Base-by-base conservation (phyloP, 164 flowering plant genomes). In the Sedum album region DNA sequence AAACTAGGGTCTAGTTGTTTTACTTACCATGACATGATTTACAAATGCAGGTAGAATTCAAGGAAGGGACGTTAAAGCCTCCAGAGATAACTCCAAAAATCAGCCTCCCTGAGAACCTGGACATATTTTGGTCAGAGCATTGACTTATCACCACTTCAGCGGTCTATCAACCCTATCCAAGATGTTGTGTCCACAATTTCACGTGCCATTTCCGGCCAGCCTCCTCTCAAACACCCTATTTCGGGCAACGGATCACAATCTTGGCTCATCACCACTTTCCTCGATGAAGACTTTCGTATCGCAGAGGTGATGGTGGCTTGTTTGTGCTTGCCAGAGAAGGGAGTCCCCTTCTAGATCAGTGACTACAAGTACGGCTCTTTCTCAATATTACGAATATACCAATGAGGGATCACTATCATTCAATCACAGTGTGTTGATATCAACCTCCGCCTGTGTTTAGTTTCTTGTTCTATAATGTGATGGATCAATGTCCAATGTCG, bases 271-370 rank as follows among this genome's bases (percentile, higher is more conserved):
- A 87, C 69, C 8, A 88, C 96, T 18, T 94, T 87, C 78, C 93
- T 94, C 79, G 21, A 94, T 51, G 71, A 86, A 60, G 97, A 94
- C 73, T 66, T 91, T 31, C 81, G 96, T 23, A 94, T 94, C 38
- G 96, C 15, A 86, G 96, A 78, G 99, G 99, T 6, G 99, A 94
- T 74, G 97, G 99, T 57, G 99, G 99, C 49, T 86, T 91, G 68
- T 94, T 94, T 70, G 87, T 91, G 60, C 99, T 94, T 60, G 96
- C 77, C 64, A 89, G 79, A 82, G 92, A 94, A 83, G 97, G n/a
- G 96, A 6, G 89, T 96, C 73, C 89, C 66, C 88, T 91, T 21
- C 74, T 89, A 9, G 79, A 81, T 67, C 80, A 80, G 80, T 85
- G 75, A 69, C 25, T 17, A n/a, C 46, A 65, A 1, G 28, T 33